A percentile compares a stretch with the other conserved stretches of the same genome.
phyloP scores from a whole-genome alignment of 345 rosid genomes.

The Murraya paniculata region DNA sequence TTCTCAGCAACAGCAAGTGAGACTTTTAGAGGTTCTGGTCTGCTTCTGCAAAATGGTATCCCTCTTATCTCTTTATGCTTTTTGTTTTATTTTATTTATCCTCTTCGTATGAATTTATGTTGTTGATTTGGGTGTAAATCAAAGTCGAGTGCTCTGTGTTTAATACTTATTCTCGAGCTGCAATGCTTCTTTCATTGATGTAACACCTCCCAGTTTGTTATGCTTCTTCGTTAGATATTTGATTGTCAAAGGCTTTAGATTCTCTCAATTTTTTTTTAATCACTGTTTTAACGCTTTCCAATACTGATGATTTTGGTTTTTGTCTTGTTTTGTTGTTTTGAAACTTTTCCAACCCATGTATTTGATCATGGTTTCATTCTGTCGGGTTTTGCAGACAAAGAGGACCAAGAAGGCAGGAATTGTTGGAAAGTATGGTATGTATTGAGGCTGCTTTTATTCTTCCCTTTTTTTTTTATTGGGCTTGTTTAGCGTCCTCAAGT shows the following conservation, averaged over 20 bases:
- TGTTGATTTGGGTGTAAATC: neutral
- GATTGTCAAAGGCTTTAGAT: neutral
- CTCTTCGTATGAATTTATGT: neutral
- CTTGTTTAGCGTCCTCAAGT: neutral
- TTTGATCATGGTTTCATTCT: neutral
- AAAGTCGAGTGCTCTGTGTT: no score
- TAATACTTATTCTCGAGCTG: neutral
- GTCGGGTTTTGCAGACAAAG: constrained; percentile 42
- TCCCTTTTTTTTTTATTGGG: neutral
- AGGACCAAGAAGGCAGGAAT: constrained; percentile 84
- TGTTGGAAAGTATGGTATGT: constrained; percentile 67
- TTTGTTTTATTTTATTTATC: neutral
- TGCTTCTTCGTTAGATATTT: neutral
- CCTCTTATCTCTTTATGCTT: neutral
- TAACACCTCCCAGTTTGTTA: neutral
- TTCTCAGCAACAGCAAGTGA: neutral
- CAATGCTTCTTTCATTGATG: neutral
- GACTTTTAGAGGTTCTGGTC: constrained; percentile 7
- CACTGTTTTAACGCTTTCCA: neutral
- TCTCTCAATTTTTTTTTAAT: neutral
- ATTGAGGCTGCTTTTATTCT: neutral
- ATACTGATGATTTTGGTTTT: neutral
- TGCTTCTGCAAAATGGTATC: constrained; percentile 19
- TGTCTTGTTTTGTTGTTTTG: neutral
- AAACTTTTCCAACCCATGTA: neutral